These are phyloP conservation scores for Linderniella brevidens DNA, from an alignment of 257 asterid genomes.

Conservation along the genomic window DNA sequence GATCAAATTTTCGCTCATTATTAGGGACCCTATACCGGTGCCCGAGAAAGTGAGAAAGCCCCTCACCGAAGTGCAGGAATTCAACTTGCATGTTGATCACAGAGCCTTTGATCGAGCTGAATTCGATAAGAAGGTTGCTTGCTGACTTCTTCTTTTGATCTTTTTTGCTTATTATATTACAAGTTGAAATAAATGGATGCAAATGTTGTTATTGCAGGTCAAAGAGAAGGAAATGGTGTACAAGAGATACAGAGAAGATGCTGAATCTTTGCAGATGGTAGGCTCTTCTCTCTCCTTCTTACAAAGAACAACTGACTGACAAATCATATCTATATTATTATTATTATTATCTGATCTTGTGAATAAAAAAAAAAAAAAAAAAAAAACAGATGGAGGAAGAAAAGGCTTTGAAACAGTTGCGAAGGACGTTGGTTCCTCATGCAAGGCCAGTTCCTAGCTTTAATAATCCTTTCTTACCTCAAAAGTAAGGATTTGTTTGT, in stretches of 20 bases:
- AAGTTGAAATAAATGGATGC: too few species aligned
- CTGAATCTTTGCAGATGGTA: conserved; percentile 76
- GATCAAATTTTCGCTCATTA: neutral
- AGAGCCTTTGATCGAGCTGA: conserved; percentile 76
- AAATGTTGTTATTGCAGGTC: conserved; percentile 20
- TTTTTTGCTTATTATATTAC: too few species aligned
- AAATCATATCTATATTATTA: neutral
- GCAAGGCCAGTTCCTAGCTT: conserved; percentile 76
- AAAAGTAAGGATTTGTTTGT: conserved; percentile 33
- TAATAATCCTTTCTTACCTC: conserved; percentile 68
- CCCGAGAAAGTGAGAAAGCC: conserved; percentile 64
- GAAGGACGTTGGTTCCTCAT: conserved; percentile 73
- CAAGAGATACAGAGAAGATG: conserved; percentile 81
- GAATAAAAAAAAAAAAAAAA: too few species aligned
- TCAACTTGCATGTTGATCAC: conserved; percentile 51
- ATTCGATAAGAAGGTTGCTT: conserved; percentile 81
- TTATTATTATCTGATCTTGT: neutral
- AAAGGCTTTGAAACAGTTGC: conserved; percentile 71
- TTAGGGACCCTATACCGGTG: conserved; percentile 87
- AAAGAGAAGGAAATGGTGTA: conserved; percentile 74
- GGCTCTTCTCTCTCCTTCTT: neutral
- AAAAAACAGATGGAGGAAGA: conserved; percentile 87
- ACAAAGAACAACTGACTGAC: neutral
- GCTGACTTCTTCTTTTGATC: too few species aligned
- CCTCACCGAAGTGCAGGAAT: conserved; percentile 72